A percentile compares a stretch with the other conserved stretches of the same genome.
These are phyloP conservation scores for Arachis monticola DNA, from an alignment of 331 rosid species.

Conservation along the genomic window DNA sequence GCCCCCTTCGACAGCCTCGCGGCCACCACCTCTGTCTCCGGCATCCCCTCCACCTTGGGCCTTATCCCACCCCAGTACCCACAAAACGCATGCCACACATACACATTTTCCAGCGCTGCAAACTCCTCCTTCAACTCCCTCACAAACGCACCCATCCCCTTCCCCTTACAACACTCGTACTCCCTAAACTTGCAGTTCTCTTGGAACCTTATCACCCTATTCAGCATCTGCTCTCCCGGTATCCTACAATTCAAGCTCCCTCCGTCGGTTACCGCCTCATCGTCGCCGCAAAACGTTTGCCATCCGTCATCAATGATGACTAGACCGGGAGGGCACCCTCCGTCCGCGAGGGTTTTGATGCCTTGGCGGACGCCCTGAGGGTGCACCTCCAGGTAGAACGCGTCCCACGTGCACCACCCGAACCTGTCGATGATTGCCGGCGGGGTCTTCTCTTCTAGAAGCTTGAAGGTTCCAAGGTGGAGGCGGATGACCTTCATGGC, in stretches of 20 bases:
- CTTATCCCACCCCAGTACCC: slow-evolving; percentile 82
- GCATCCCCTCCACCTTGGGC: slow-evolving; percentile 51
- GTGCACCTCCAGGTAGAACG: slow-evolving; percentile 65
- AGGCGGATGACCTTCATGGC: slow-evolving; percentile 46
- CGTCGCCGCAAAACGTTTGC: slow-evolving; percentile 60
- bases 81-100: slow-evolving; percentile 74
- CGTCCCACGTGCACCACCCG: slow-evolving; percentile 88
- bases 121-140: slow-evolving; percentile 68
- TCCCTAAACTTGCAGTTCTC: slow-evolving; percentile 62
- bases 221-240: slow-evolving; percentile 69
- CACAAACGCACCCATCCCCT: slow-evolving; percentile 61
- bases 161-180: slow-evolving; percentile 28
- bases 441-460: slow-evolving; percentile 58
- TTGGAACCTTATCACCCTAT: slow-evolving; percentile 53
- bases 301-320: slow-evolving; percentile 73
- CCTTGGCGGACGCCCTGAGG: slow-evolving; percentile 63
- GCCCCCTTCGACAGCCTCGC: slow-evolving; percentile 53
- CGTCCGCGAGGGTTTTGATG: slow-evolving; percentile 56
- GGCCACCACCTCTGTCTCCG: slow-evolving; percentile 46
- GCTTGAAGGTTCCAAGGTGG: slow-evolving; percentile 58
- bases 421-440: slow-evolving; percentile 63
- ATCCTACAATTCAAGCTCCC: slow-evolving; percentile 45
- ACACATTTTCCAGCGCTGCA: slow-evolving; percentile 53
- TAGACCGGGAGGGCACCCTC: slow-evolving; percentile 67
- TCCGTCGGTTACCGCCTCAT: slow-evolving; percentile 39